phyloP scores from a whole-genome alignment of 768 basidiomycete species.

The Trametes meyenii region DNA sequence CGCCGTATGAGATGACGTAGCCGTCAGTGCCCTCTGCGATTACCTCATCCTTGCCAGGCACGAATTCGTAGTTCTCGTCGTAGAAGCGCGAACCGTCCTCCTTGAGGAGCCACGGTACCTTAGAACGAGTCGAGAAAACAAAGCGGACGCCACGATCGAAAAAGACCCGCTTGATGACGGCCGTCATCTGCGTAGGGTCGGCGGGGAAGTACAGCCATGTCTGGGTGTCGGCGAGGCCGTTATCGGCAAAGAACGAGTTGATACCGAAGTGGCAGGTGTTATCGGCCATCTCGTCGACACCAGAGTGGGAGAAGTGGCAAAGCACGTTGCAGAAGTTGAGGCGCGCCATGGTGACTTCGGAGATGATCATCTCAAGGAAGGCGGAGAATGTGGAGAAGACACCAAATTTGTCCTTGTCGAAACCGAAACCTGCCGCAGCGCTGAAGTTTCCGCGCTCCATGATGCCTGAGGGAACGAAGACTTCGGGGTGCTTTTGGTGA shows the following conservation, averaged over 20 bases:
- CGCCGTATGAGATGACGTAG: slow-evolving; percentile 84
- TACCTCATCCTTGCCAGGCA: slow-evolving; percentile 83
- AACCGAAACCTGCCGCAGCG: slow-evolving; percentile 69
- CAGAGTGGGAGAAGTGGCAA: slow-evolving; percentile 88
- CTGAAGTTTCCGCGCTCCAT: slow-evolving; percentile 39
- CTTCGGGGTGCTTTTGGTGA: slow-evolving; percentile 88
- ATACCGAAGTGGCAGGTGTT: slow-evolving; percentile 70
- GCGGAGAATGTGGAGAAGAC: slow-evolving; percentile 92
- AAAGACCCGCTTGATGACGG: slow-evolving; percentile 76
- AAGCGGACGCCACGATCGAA: slow-evolving; percentile 84
- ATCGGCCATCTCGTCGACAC: slow-evolving; percentile 75
- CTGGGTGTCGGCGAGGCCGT: slow-evolving; percentile 79
- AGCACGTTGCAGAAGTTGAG: slow-evolving; percentile 88
- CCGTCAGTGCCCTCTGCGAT: slow-evolving; percentile 78
- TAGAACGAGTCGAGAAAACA: slow-evolving; percentile 87
- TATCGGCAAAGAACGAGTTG: slow-evolving; percentile 88
- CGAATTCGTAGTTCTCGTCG: slow-evolving; percentile 72
- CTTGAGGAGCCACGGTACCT: slow-evolving; percentile 85
- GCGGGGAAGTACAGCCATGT: slow-evolving; percentile 90
- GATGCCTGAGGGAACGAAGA: slow-evolving; percentile 82
- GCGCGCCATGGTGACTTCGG: slow-evolving; percentile 91
- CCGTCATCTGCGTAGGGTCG: slow-evolving; percentile 79
- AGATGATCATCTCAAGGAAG: slow-evolving; percentile 89
- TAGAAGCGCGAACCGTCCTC: slow-evolving; percentile 73
- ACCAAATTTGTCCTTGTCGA: slow-evolving; percentile 78